Percentiles rank a stretch among this genome's conserved stretches.
These are phyloP conservation scores for Podospora anserina DNA, from an alignment of 495 filamentous ascomycete genomes.

Conservation along the genomic window DNA sequence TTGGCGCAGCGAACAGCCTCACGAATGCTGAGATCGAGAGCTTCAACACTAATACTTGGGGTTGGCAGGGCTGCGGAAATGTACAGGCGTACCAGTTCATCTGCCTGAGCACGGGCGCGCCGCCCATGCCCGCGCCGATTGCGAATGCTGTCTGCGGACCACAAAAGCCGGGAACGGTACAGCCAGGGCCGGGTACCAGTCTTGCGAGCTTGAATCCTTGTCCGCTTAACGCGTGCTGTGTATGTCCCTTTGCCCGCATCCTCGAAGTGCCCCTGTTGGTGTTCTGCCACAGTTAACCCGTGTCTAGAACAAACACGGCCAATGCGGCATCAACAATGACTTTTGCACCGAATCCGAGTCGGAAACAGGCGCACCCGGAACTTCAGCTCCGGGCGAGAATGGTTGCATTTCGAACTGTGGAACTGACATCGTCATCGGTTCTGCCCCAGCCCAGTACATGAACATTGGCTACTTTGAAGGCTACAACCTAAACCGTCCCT, in stretches of 20 bases:
- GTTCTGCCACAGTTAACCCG: too few species aligned
- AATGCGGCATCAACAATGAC: neutral
- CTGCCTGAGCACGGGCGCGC: slow-evolving; percentile 44
- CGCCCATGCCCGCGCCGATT: slow-evolving; percentile 43
- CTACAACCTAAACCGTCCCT: slow-evolving; percentile 27
- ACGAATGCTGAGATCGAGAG: slow-evolving; percentile 35
- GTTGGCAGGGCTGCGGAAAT: slow-evolving; percentile 43
- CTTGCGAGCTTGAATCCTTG: slow-evolving; percentile 30
- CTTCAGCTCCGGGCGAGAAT: neutral
- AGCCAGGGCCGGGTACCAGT: slow-evolving; percentile 17
- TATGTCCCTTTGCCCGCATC: too few species aligned
- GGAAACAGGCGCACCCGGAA: too few species aligned
- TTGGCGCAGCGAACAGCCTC: slow-evolving; percentile 33
- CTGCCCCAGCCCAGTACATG: slow-evolving; percentile 6
- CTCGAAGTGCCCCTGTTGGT: too few species aligned
- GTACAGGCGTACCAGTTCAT: slow-evolving; percentile 36
- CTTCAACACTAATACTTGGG: slow-evolving; percentile 50
- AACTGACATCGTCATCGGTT: slow-evolving; percentile 22
- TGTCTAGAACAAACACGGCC: too few species aligned
- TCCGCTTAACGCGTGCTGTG: slow-evolving; percentile 25
- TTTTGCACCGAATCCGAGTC: too few species aligned
- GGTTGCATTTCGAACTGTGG: slow-evolving; percentile 49
- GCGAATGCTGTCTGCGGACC: slow-evolving; percentile 44
- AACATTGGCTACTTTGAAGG: slow-evolving; percentile 34
- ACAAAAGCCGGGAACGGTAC: slow-evolving; percentile 34